Evolutionary conservation across 1,284 basidiomycete genomes (phyloP), one percentile per base, ranked within the genome.

Genomic region (Leccinum fuscescens): DNA sequence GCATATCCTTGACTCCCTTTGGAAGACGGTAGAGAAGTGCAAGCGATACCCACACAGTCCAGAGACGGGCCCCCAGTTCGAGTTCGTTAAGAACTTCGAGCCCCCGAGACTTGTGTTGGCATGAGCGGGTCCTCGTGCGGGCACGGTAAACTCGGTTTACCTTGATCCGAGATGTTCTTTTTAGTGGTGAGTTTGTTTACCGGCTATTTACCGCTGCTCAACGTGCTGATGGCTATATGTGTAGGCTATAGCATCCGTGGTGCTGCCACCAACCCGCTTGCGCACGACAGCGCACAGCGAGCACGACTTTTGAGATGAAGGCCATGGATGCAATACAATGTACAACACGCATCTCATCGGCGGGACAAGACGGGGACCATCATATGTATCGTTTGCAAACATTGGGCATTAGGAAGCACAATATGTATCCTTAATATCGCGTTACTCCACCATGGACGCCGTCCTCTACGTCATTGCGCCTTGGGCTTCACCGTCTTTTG

Each of bases 41-140:
- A 83, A 80, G 58, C 79, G 86, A 6, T 90, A 84, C 73, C 88
- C 88, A 1, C 80, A 85, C 69, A 87, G 85, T 66, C 89, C 89
- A n/a, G 89, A 91, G 76, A 91, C 89, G 1, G 88, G 88, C 11
- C 79, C 86, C 2, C 89, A 90, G 72, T 86, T 84, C 69, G 85
- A 89, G 67, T 91, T 84, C 68, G 89, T 91, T 39, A 78, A 78
- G 67, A 81, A 80, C 66, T 89, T 80, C 64, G 68, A 64, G 35
- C 71, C 69, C 3, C 72, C 72, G 0, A 27, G 66, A 17, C 59
- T 67, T 55, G 66, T 73, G n/a, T 48, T 59, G 3, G 67, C 63
- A 33, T 73, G 55, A 64, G 39, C 52, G 12, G 12, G 20, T 17
- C 57, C 62, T 65, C 62, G 9, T 57, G 56, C 9, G 6, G 14